These are phyloP conservation scores for Salvia sclarea DNA, from an alignment of 305 asterid genomes.

Conservation along the genomic window DNA sequence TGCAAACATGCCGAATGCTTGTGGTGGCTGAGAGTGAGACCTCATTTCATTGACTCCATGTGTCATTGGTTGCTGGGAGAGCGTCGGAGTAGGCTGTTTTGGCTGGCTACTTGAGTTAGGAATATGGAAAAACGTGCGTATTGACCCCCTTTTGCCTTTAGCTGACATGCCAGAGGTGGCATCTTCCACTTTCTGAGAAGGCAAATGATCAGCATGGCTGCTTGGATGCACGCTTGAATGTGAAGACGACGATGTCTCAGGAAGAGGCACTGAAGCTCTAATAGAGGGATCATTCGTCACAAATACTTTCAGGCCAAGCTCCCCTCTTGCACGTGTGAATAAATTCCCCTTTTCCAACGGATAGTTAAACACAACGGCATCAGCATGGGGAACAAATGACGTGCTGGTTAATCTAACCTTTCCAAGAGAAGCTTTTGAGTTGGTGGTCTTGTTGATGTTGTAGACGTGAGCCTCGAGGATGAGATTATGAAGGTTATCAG, in stretches of 20 bases:
- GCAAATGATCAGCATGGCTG: slow-evolving; percentile 31
- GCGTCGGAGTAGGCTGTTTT: slow-evolving; percentile 35
- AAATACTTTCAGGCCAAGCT: slow-evolving; percentile 75
- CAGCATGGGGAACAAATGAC: slow-evolving; percentile 65
- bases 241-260: slow-evolving; percentile 47
- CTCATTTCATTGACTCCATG: slow-evolving; percentile 55
- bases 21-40: slow-evolving; percentile 51
- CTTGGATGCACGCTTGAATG: slow-evolving; percentile 40
- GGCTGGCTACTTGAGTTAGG: slow-evolving; percentile 46
- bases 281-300: slow-evolving; percentile 65
- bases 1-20: slow-evolving; percentile 42
- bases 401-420: slow-evolving; percentile 64
- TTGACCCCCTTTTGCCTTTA: slow-evolving; percentile 48
- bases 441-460: slow-evolving; percentile 43
- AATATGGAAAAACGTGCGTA: slow-evolving; percentile 52
- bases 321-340: slow-evolving; percentile 73
- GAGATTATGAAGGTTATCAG: slow-evolving; percentile 50
- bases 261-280: slow-evolving; percentile 50
- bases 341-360: slow-evolving; percentile 72
- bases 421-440: slow-evolving; percentile 68
- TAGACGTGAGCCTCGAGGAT: slow-evolving; percentile 77
- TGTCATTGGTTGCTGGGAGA: slow-evolving; percentile 36
- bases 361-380: slow-evolving; percentile 75
- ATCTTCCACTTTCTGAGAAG: slow-evolving; percentile 35
- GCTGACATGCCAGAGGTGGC: slow-evolving; percentile 26